Conservation (phyloP, 1,284 basidiomycete species). For the Pascua guehoae region DNA sequence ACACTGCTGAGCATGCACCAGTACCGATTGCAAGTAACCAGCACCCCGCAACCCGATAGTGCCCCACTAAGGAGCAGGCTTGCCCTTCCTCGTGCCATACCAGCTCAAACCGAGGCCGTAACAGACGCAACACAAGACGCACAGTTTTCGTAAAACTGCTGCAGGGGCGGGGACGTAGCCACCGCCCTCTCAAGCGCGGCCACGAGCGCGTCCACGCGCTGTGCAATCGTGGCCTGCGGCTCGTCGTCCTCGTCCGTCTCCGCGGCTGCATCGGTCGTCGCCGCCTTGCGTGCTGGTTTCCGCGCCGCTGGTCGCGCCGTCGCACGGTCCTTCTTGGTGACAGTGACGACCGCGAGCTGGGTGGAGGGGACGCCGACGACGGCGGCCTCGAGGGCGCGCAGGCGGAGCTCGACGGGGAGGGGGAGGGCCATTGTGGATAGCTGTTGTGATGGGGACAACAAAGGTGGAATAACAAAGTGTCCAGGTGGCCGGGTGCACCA, state of each 20-base stretch:
- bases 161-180: conserved; percentile 29
- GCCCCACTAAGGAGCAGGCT: no score
- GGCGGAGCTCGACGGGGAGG: conserved; percentile 29
- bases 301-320: neutral
- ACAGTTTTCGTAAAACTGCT: conserved; percentile 37
- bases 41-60: no score
- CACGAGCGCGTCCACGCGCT: conserved; percentile 21
- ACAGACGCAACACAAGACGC: conserved; percentile 5
- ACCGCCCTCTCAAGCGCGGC: conserved; percentile 25
- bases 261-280: neutral
- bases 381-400: conserved; percentile 39
- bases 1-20: no score
- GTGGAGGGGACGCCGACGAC: conserved; percentile 26
- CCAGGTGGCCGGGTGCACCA: neutral
- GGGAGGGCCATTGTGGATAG: neutral
- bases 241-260: neutral
- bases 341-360: neutral
- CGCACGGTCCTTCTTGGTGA: no score
- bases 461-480: neutral
- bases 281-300: neutral
- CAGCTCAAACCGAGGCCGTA: neutral
- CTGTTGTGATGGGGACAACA: no score
- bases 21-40: no score
- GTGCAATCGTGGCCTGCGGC: conserved; percentile 6
- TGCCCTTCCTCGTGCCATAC: no score